These are phyloP conservation scores for Cruciata laevipes DNA, from an alignment of 257 asterid genomes.

Conservation along the genomic window DNA sequence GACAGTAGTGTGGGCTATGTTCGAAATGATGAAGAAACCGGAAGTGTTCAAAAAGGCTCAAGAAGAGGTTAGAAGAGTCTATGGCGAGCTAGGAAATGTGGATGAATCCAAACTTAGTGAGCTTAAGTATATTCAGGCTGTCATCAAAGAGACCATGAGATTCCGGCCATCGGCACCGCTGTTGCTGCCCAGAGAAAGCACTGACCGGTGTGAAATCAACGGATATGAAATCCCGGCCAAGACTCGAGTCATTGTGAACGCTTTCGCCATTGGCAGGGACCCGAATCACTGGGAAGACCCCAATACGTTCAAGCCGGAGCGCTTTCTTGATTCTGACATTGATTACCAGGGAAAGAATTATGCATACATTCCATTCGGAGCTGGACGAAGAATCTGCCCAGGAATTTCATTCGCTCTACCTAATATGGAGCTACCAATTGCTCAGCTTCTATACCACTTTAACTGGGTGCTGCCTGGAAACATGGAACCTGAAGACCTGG, in stretches of 20 bases:
- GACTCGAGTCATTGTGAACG: background rate
- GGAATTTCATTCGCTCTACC: background rate
- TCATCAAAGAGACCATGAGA: background rate
- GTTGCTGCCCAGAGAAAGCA: slow-evolving; percentile 15
- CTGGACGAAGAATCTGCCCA: slow-evolving; percentile 6
- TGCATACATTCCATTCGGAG: slow-evolving; percentile 1
- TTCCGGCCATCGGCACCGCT: slow-evolving; percentile 8
- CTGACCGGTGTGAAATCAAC: slow-evolving; percentile 2
- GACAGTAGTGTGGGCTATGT: background rate
- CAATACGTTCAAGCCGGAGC: slow-evolving; percentile 4
- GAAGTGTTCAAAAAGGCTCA: background rate
- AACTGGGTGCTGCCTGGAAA: background rate
- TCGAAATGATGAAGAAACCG: background rate
- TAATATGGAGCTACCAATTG: background rate
- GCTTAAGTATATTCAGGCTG: background rate
- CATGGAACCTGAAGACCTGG: background rate
- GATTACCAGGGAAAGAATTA: slow-evolving; percentile 1
- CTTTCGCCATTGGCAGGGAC: background rate
- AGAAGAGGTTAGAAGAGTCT: background rate
- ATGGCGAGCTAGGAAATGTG: background rate
- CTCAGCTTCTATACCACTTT: background rate
- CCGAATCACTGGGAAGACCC: background rate
- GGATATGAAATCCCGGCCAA: background rate
- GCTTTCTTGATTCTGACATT: slow-evolving; percentile 4
- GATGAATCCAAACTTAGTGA: background rate